These are phyloP conservation scores for Mycena olivaceomarginata DNA, from an alignment of 768 basidiomycete species.

Conservation along the genomic window DNA sequence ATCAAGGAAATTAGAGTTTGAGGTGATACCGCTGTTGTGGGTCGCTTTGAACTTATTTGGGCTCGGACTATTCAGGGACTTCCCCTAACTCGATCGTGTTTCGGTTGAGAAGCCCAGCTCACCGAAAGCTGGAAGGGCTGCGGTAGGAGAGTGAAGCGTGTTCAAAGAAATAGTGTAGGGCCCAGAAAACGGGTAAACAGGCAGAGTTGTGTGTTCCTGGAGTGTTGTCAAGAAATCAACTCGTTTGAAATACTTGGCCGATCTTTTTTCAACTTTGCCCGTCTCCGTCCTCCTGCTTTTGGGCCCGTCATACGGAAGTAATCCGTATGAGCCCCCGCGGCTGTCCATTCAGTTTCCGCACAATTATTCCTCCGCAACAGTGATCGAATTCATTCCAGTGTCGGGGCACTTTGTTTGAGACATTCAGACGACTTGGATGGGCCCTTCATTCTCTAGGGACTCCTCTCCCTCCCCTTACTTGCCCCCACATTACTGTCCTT, in stretches of 20 bases:
- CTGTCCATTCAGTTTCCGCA: conserved; percentile 47
- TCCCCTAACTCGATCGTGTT: conserved; percentile 68
- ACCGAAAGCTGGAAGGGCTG: conserved; percentile 23
- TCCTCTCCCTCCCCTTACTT: conserved; percentile 43
- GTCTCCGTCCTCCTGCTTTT: conserved; percentile 38
- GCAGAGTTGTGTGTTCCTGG: neutral
- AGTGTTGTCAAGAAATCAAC: conserved; percentile 15
- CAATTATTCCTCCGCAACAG: conserved; percentile 61
- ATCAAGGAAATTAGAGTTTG: conserved; percentile 56
- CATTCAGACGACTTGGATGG: conserved; percentile 53
- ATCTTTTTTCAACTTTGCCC: conserved; percentile 42
- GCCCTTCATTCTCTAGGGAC: conserved; percentile 49
- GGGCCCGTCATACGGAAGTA: conserved; percentile 59
- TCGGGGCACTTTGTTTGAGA: conserved; percentile 48
- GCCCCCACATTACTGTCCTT: conserved; percentile 44
- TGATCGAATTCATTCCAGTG: conserved; percentile 54
- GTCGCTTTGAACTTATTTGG: conserved; percentile 60
- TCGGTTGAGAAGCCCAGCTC: conserved; percentile 53
- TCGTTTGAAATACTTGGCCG: conserved; percentile 33
- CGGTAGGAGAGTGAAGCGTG: neutral
- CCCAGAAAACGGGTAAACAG: no score
- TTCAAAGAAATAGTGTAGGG: neutral
- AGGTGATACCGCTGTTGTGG: conserved; percentile 63
- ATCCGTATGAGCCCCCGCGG: conserved; percentile 54
- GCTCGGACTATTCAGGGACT: conserved; percentile 48